These are phyloP conservation scores for Globisporangium rhizosaccharum DNA, from an alignment of 352 stramenopile genomes.

Conservation along the genomic window DNA sequence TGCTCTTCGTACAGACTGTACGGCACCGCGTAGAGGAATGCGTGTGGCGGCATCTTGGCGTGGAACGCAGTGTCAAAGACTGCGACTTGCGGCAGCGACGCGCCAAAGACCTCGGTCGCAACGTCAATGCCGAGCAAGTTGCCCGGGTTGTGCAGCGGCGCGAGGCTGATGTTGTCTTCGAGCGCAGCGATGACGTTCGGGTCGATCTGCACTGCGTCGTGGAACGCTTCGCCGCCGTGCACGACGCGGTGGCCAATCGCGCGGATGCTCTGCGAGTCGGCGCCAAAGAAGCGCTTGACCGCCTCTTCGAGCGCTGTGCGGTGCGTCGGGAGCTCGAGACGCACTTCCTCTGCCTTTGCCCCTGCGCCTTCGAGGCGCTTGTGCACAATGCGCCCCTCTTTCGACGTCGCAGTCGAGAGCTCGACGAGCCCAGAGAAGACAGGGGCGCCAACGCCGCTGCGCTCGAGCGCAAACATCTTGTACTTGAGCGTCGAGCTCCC, in stretches of 20 bases:
- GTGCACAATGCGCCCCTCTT: slow-evolving; percentile 62
- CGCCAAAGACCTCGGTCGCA: slow-evolving; percentile 65
- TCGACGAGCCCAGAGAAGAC: slow-evolving; percentile 76
- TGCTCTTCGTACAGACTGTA: slow-evolving; percentile 75
- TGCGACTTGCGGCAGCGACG: slow-evolving; percentile 53
- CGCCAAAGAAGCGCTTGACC: slow-evolving; percentile 57
- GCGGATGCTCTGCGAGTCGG: slow-evolving; percentile 44
- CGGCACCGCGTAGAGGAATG: slow-evolving; percentile 80
- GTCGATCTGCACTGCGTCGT: slow-evolving; percentile 52
- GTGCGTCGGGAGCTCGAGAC: slow-evolving; percentile 46
- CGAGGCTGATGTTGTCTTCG: slow-evolving; percentile 55
- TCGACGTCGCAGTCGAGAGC: slow-evolving; percentile 57
- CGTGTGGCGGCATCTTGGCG: slow-evolving; percentile 72
- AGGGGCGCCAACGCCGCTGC: slow-evolving; percentile 32
- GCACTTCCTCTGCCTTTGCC: slow-evolving; percentile 29
- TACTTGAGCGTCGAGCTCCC: slow-evolving; percentile 85
- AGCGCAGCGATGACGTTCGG: slow-evolving; percentile 46
- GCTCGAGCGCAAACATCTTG: slow-evolving; percentile 63
- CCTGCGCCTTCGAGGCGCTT: slow-evolving; percentile 49
- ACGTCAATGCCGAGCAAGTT: slow-evolving; percentile 86
- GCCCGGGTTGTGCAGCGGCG: slow-evolving; percentile 85
- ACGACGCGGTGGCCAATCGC: slow-evolving; percentile 86
- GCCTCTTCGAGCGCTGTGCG: slow-evolving; percentile 52
- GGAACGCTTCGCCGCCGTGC: slow-evolving; percentile 80
- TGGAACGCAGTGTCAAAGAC: slow-evolving; percentile 93